These are phyloP conservation scores for Cyclotella kingstonii DNA, from an alignment of 108 stramenopile species.

Conservation along the genomic window DNA sequence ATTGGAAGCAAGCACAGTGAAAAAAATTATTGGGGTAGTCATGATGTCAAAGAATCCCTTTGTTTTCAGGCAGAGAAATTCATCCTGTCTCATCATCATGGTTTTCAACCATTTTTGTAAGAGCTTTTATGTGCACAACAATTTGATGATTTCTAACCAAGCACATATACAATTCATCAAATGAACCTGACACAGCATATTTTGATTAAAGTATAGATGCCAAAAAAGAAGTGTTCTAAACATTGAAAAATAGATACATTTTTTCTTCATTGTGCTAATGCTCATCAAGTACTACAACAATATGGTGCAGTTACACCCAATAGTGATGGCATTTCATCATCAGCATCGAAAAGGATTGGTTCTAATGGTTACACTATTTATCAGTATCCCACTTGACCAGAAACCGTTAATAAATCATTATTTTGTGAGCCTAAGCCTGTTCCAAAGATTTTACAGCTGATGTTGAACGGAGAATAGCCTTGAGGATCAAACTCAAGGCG, in stretches of 20 bases:
- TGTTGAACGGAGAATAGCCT: conserved; percentile 70
- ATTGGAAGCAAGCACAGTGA: conserved; percentile 6
- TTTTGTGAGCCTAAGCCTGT: conserved; percentile 72
- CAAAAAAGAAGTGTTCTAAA: conserved; percentile 66
- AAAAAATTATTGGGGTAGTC: conserved; percentile 21
- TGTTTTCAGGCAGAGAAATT: conserved; percentile 56
- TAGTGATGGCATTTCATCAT: conserved; percentile 26
- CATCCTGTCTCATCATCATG: conserved; percentile 56
- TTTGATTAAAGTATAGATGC: conserved; percentile 87
- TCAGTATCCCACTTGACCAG: conserved; percentile 73
- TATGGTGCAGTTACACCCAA: conserved; percentile 65
- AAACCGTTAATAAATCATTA: conserved; percentile 51
- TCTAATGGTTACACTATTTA: conserved; percentile 26
- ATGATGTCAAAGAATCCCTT: conserved; percentile 11
- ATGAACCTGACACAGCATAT: conserved; percentile 69
- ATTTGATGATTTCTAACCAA: conserved; percentile 86
- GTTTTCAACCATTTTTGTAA: conserved; percentile 62
- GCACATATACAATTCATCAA: conserved; percentile 70
- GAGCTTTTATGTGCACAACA: conserved; percentile 76
- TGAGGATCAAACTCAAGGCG: conserved; percentile 16
- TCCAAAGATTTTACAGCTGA: conserved; percentile 79
- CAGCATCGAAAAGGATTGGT: conserved; percentile 4
- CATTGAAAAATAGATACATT: conserved; percentile 64
- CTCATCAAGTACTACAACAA: conserved; percentile 68
- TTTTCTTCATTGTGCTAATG: conserved; percentile 76